Percentiles rank a stretch among this genome's conserved stretches.
Evolutionary conservation across 495 filamentous ascomycete species (phyloP).

Genomic region (Aspergillus ellipticus): DNA sequence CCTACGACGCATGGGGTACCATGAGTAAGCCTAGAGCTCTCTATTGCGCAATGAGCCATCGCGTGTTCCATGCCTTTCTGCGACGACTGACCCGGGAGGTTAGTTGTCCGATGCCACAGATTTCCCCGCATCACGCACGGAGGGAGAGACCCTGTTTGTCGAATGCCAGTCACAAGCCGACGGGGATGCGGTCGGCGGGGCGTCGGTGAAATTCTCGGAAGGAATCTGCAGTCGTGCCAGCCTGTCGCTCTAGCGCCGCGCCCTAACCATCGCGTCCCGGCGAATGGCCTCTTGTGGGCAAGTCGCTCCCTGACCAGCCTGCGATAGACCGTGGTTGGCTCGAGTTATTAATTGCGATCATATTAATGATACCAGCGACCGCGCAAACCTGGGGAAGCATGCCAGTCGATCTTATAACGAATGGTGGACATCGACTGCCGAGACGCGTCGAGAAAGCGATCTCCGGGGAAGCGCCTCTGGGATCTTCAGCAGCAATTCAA

Average conservation of each 20-base stretch:
- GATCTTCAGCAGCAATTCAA: not conserved
- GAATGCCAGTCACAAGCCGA: not conserved
- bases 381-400: not conserved
- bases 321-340: not conserved
- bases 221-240: not conserved
- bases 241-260: not conserved
- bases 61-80: not conserved
- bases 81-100: not conserved
- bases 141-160: not conserved
- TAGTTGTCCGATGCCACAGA: not conserved
- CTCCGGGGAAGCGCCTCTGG: constrained; percentile 1
- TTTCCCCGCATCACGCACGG: constrained; percentile 1
- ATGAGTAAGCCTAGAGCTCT: not conserved
- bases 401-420: not conserved
- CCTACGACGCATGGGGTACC: too few species aligned
- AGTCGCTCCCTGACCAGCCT: not conserved
- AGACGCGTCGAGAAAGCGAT: not conserved
- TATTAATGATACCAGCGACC: not conserved
- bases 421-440: not conserved
- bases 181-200: constrained; percentile 15
- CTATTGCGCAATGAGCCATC: not conserved
- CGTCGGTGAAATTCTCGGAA: constrained; percentile 28
- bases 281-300: not conserved
- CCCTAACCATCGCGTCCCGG: not conserved
- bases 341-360: not conserved